A percentile compares a stretch with the other conserved stretches of the same genome.
Evolutionary conservation across 352 stramenopile genomes (phyloP).

Genomic region (Bremia lactucae): DNA sequence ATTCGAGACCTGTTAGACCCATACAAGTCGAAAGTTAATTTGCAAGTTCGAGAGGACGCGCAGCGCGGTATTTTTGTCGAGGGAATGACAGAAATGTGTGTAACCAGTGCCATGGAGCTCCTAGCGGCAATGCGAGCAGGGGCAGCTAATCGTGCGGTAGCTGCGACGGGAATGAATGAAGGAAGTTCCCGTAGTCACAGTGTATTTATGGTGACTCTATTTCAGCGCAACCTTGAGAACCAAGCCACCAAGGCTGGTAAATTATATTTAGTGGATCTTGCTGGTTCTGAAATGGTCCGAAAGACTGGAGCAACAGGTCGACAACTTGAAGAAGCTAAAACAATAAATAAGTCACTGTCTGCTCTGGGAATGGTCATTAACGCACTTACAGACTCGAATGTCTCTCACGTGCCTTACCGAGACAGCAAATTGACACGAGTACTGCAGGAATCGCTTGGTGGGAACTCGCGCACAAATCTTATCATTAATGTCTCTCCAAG

Average conservation of each 20-base stretch:
- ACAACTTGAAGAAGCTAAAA: slow-evolving; percentile 92
- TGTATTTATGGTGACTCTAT: slow-evolving; percentile 89
- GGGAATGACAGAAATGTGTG: slow-evolving; percentile 88
- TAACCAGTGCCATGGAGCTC: slow-evolving; percentile 86
- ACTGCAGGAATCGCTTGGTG: slow-evolving; percentile 89
- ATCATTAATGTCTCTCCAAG: slow-evolving; percentile 89
- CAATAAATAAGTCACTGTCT: slow-evolving; percentile 92
- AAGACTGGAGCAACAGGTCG: slow-evolving; percentile 87
- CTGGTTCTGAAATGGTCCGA: slow-evolving; percentile 90
- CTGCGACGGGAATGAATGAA: slow-evolving; percentile 91
- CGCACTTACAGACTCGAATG: slow-evolving; percentile 75
- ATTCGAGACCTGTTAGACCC: slow-evolving; percentile 89
- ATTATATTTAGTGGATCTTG: slow-evolving; percentile 90
- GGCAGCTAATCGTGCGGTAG: slow-evolving; percentile 73
- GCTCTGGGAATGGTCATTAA: slow-evolving; percentile 93
- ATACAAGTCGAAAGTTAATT: slow-evolving; percentile 86
- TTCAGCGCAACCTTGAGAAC: slow-evolving; percentile 78
- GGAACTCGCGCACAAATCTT: slow-evolving; percentile 89
- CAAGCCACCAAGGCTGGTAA: slow-evolving; percentile 85
- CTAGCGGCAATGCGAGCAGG: slow-evolving; percentile 76
- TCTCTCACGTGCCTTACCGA: slow-evolving; percentile 81
- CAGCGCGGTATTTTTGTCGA: slow-evolving; percentile 89
- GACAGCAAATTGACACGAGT: slow-evolving; percentile 89
- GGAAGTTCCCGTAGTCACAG: slow-evolving; percentile 84
- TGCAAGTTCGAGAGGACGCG: slow-evolving; percentile 84